These are phyloP conservation scores for Corymbia citriodora DNA, from an alignment of 441 rosid genomes.

Conservation along the genomic window DNA sequence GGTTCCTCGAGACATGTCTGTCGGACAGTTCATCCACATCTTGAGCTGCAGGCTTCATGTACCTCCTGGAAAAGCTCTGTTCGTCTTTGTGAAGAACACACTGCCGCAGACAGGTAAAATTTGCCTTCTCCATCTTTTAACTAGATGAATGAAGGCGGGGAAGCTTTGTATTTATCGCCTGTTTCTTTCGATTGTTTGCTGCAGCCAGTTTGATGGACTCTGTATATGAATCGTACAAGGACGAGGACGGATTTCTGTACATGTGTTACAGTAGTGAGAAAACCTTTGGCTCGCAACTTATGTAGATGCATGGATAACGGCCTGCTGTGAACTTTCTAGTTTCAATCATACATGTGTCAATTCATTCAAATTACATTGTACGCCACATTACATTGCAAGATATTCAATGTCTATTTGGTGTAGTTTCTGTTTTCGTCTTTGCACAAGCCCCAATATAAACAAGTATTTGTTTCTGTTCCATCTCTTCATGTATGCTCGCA, in stretches of 20 bases:
- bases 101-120: background rate
- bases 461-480: background rate
- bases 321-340: background rate
- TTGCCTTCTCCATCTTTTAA: background rate
- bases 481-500: background rate
- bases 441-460: background rate
- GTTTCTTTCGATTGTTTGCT: background rate
- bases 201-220: conserved; percentile 69
- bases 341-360: background rate
- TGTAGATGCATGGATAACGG: background rate
- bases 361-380: background rate
- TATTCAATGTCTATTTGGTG: background rate
- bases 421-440: background rate
- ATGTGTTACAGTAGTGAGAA: conserved; percentile 94
- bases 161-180: background rate
- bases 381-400: background rate
- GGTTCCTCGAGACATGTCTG: conserved; percentile 9
- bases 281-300: conserved; percentile 47
- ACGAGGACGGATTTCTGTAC: conserved; percentile 85
- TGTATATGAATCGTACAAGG: conserved; percentile 68
- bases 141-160: background rate
- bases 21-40: background rate
- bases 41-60: background rate
- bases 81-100: conserved; percentile 1
- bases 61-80: background rate